Evolutionary conservation across 2,329 filamentous ascomycete species (phyloP).

Genomic region (Dothidotthia symphoricarpi): DNA sequence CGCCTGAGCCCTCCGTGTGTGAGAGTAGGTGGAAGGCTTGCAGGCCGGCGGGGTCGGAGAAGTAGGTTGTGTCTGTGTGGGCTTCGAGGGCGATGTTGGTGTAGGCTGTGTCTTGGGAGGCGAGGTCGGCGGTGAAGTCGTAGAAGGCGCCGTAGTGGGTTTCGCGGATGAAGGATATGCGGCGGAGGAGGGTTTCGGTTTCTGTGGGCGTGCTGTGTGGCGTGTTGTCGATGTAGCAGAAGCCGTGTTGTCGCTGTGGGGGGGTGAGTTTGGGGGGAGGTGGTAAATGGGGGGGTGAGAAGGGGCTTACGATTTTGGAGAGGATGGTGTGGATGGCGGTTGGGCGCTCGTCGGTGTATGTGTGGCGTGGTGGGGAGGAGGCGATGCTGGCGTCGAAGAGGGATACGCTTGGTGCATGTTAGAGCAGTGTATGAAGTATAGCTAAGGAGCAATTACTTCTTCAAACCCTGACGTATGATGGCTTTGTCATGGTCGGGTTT

Average conservation of each 20-base stretch:
- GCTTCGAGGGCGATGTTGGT: conserved; percentile 78
- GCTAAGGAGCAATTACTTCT: conserved; percentile 14
- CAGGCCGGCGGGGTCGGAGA: conserved; percentile 84
- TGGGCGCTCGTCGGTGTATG: conserved; percentile 60
- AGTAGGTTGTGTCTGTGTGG: conserved; percentile 96
- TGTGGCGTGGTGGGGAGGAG: conserved; percentile 56
- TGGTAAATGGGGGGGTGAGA: neutral
- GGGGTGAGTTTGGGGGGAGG: neutral
- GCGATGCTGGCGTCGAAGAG: conserved; percentile 39
- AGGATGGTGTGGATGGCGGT: conserved; percentile 54
- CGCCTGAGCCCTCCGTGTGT: conserved; percentile 68
- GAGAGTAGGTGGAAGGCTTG: conserved; percentile 92
- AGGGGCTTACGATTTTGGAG: conserved; percentile 57
- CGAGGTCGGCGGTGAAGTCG: conserved; percentile 87
- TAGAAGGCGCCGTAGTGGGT: conserved; percentile 88
- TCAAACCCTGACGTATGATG: conserved; percentile 27
- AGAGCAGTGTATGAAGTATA: conserved; percentile 12
- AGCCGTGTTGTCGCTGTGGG: conserved; percentile 64
- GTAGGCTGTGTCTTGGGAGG: conserved; percentile 87
- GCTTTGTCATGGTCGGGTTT: conserved; percentile 43
- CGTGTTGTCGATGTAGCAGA: conserved; percentile 72
- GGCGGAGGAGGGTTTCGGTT: conserved; percentile 72
- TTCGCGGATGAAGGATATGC: conserved; percentile 80
- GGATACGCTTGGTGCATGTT: conserved; percentile 30
- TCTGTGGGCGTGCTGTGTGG: conserved; percentile 62